phyloP scores from a whole-genome alignment of 768 basidiomycete genomes.

The Podaxis sp. region DNA sequence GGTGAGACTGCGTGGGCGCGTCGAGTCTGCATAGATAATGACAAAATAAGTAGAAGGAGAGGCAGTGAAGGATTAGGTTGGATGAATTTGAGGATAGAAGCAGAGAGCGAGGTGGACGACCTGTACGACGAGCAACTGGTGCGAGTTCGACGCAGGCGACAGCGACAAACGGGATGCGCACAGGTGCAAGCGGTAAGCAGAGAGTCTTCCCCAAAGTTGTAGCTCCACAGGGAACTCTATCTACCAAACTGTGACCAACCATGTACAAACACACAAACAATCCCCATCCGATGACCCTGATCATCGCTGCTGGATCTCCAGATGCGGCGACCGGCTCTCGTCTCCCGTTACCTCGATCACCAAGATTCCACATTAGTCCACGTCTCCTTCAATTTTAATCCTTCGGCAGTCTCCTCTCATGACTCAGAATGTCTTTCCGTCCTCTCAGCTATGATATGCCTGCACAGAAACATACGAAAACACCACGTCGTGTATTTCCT shows the following conservation, averaged over 20 bases:
- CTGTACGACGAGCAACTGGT: slow-evolving; percentile 15
- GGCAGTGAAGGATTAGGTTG: slow-evolving; percentile 26
- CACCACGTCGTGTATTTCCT: not conserved
- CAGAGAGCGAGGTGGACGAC: slow-evolving; percentile 17
- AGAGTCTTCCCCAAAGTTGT: not conserved
- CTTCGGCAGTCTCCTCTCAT: no score
- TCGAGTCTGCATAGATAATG: slow-evolving; percentile 50
- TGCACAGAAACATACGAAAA: not conserved
- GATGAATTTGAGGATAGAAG: slow-evolving; percentile 9
- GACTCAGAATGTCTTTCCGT: not conserved
- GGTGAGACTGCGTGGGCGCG: slow-evolving; percentile 49
- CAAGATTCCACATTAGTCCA: not conserved
- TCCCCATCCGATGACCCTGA: slow-evolving; percentile 1
- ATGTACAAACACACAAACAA: slow-evolving; percentile 7
- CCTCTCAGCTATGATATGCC: not conserved
- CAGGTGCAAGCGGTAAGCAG: slow-evolving; percentile 4
- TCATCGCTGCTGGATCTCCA: not conserved
- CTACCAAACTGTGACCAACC: not conserved
- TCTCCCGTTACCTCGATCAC: not conserved
- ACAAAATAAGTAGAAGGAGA: slow-evolving; percentile 30
- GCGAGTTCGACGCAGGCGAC: slow-evolving; percentile 14
- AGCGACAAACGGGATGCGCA: slow-evolving; percentile 13
- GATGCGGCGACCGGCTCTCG: not conserved
- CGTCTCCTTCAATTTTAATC: not conserved
- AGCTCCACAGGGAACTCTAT: slow-evolving; percentile 8